These are phyloP conservation scores for Vanderwaltozyma verrucispora DNA, from an alignment of 805 yeast species.

Conservation along the genomic window DNA sequence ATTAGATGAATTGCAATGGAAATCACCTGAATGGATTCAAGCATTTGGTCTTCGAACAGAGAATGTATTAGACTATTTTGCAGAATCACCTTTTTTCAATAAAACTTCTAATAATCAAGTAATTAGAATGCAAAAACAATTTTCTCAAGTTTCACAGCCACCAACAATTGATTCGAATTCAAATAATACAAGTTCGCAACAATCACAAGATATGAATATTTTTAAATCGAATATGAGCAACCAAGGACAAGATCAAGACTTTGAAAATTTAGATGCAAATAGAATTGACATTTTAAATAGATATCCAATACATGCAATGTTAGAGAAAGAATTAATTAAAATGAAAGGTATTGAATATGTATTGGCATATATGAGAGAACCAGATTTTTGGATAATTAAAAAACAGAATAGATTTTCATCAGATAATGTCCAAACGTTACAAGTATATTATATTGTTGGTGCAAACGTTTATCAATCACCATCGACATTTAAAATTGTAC, in stretches of 20 bases:
- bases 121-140: conserved; percentile 90
- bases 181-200: conserved; percentile 1
- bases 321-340: conserved; percentile 52
- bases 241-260: conserved; percentile 8
- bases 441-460: conserved; percentile 82
- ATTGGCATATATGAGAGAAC: conserved; percentile 65
- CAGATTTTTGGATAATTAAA: conserved; percentile 85
- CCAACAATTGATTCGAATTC: neutral
- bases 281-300: conserved; percentile 16
- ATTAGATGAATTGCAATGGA: conserved; percentile 91
- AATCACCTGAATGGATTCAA: conserved; percentile 96
- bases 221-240: conserved; percentile 3
- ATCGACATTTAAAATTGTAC: conserved; percentile 54
- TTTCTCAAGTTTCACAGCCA: conserved; percentile 24
- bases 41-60: conserved; percentile 76
- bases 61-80: conserved; percentile 85
- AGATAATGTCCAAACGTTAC: conserved; percentile 36
- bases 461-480: conserved; percentile 93
- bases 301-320: conserved; percentile 27
- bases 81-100: conserved; percentile 92
- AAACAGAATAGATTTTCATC: conserved; percentile 57
- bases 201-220: neutral
- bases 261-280: conserved; percentile 14
- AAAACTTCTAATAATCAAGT: conserved; percentile 91
- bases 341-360: conserved; percentile 85